Conservation (phyloP, 2,329 filamentous ascomycete species). For the Neocucurbitaria cava region DNA sequence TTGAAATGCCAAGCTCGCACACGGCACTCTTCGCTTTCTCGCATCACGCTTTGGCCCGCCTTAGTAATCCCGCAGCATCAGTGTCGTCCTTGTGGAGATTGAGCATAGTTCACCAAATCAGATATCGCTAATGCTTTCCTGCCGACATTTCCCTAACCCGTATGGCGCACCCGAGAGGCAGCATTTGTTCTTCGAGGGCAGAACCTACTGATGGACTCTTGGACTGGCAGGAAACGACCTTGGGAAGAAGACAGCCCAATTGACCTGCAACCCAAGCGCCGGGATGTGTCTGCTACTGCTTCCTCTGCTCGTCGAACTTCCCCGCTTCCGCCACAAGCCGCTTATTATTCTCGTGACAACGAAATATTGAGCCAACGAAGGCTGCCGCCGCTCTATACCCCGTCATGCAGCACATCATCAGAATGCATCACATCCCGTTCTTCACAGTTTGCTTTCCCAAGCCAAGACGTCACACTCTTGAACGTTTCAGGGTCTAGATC, state of each 20-base stretch:
- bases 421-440: conserved; percentile 11
- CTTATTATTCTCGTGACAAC: conserved; percentile 29
- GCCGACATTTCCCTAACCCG: conserved; percentile 19
- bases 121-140: conserved; percentile 21
- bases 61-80: conserved; percentile 34
- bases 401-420: conserved; percentile 24
- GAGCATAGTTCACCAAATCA: conserved; percentile 11
- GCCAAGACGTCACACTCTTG: conserved; percentile 7
- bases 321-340: conserved; percentile 38
- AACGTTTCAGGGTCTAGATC: conserved; percentile 23
- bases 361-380: conserved; percentile 23
- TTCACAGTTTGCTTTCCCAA: conserved; percentile 9
- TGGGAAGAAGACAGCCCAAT: conserved; percentile 36
- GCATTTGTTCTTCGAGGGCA: conserved; percentile 21
- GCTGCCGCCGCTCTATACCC: conserved; percentile 33
- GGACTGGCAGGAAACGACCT: conserved; percentile 38
- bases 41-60: conserved; percentile 7
- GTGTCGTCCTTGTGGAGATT: conserved; percentile 10
- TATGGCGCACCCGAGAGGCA: conserved; percentile 33
- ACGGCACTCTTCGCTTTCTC: conserved; percentile 14
- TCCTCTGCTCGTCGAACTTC: conserved; percentile 19
- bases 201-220: conserved; percentile 38
- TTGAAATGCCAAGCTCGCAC: conserved; percentile 17
- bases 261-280: conserved; percentile 23
- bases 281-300: conserved; percentile 17